Base-by-base conservation (phyloP, 2,329 filamentous ascomycete genomes). In the Penicillium freii region DNA sequence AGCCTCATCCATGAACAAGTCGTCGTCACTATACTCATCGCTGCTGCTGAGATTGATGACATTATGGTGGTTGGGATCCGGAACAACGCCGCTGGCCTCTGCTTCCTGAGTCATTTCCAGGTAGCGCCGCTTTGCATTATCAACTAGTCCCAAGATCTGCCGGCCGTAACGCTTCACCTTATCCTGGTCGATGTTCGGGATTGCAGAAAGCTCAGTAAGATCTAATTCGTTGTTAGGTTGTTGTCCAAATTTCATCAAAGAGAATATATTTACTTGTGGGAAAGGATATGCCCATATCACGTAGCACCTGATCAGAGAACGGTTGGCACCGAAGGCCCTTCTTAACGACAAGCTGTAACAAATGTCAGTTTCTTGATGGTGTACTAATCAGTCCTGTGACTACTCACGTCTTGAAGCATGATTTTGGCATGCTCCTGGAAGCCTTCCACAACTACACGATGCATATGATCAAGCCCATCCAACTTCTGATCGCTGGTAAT, bases 221-320 rank as follows among this genome's bases (percentile, higher is more conserved):
- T 74, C 76, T 78, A 56, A 33, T 23, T 23, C 38, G 44, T 31
- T 21, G 36, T 70, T 38, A 70, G 56, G n/a, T 23, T 29, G 21
- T 3, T n/a, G 23, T 17, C 15, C 21, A 6, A 42, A 25, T 21
- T 45, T n/a, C 5, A 29, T 27, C 9, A 13, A 11, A 29, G 6
- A n/a, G 27, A 8, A 29, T 34, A 10, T 29, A 42, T 57, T 71
- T 66, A 77, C 75, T 68, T 70, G 71, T 68, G 11, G 79, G 78
- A 50, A 81, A 79, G 15, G 69, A 62, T 38, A 81, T 78, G 44
- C 74, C 79, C 73, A 81, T 81, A 56, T 80, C 76, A 51, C 79
- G 77, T 48, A 81, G 63, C 17, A 77, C 70, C 29, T 71, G 71
- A 59, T 81, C 78, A 11, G 77, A 72, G 56, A 81, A 79, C 4